Conservation (phyloP, 1,139 yeast species). For the Yamadazyma epiphylla region DNA sequence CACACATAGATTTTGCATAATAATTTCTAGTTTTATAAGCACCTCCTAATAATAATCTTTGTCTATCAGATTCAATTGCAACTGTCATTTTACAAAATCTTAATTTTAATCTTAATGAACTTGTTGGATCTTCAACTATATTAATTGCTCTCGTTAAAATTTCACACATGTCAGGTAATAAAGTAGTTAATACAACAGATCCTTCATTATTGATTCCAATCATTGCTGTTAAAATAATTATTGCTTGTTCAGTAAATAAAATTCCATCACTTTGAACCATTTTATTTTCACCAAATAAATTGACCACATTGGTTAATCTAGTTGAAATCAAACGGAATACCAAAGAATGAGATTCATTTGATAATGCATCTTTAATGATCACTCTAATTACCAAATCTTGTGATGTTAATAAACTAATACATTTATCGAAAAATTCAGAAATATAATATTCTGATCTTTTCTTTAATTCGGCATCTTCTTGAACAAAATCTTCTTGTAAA, state of each 20-base stretch:
- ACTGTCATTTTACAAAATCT: constrained; percentile 55
- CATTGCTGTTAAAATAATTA: constrained; percentile 38
- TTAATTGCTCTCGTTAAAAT: constrained; percentile 29
- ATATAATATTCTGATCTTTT: constrained; percentile 27
- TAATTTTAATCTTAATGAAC: constrained; percentile 49
- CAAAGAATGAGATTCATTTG: constrained; percentile 46
- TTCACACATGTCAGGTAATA: constrained; percentile 30
- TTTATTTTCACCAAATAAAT: constrained; percentile 22
- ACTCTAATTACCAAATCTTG: constrained; percentile 49
- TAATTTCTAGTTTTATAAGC: constrained; percentile 57
- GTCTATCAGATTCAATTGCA: constrained; percentile 43
- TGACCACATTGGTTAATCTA: constrained; percentile 27
- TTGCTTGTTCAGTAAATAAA: constrained; percentile 36
- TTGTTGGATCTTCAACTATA: constrained; percentile 30
- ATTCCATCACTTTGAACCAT: constrained; percentile 27
- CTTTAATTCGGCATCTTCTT: constrained; percentile 21
- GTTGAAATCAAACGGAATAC: constrained; percentile 34
- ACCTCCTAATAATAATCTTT: constrained; percentile 45
- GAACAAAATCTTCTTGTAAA: constrained; percentile 27
- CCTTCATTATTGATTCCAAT: constrained; percentile 33
- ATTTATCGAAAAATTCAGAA: constrained; percentile 46
- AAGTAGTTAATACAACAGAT: constrained; percentile 31
- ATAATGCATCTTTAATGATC: constrained; percentile 41
- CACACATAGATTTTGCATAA: constrained; percentile 55
- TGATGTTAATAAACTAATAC: constrained; percentile 46